Evolutionary conservation across 495 filamentous ascomycete genomes (phyloP).

Genomic region (Penicillium bialowiezense): DNA sequence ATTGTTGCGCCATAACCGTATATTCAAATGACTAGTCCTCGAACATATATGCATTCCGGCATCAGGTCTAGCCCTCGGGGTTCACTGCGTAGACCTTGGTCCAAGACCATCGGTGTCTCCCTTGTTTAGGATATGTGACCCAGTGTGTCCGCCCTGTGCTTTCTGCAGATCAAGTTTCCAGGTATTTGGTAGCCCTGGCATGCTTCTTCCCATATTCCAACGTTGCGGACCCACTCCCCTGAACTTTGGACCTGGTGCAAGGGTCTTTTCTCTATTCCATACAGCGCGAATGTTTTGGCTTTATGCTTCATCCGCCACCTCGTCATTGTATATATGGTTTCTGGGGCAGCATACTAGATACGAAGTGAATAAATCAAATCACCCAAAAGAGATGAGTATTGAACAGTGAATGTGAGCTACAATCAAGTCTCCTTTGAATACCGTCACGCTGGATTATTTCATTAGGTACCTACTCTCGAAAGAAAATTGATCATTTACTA

Average conservation of each 20-base stretch:
- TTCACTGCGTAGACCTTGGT: not conserved
- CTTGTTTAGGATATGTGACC: conserved; percentile 24
- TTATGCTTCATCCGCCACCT: conserved; percentile 8
- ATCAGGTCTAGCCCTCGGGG: conserved; percentile 6
- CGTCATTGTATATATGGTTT: not conserved
- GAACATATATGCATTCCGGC: conserved; percentile 5
- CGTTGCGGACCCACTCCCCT: conserved; percentile 10
- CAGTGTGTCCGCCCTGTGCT: conserved; percentile 8
- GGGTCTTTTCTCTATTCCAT: not conserved
- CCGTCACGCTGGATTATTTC: no score
- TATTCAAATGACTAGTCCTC: not conserved
- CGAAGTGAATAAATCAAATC: no score
- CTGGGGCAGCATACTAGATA: not conserved
- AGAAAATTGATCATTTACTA: no score
- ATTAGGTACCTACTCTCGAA: no score
- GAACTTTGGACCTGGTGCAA: not conserved
- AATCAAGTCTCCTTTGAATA: no score
- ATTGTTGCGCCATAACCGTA: conserved; percentile 2
- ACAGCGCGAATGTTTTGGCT: not conserved
- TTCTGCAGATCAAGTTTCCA: conserved; percentile 19
- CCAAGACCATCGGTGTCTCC: conserved; percentile 6
- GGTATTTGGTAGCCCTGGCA: conserved; percentile 25
- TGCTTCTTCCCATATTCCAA: conserved; percentile 20
- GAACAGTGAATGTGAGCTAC: not conserved
- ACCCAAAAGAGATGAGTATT: not conserved